Conservation (phyloP, 495 filamentous ascomycete species). For the Penicillium manginii region DNA sequence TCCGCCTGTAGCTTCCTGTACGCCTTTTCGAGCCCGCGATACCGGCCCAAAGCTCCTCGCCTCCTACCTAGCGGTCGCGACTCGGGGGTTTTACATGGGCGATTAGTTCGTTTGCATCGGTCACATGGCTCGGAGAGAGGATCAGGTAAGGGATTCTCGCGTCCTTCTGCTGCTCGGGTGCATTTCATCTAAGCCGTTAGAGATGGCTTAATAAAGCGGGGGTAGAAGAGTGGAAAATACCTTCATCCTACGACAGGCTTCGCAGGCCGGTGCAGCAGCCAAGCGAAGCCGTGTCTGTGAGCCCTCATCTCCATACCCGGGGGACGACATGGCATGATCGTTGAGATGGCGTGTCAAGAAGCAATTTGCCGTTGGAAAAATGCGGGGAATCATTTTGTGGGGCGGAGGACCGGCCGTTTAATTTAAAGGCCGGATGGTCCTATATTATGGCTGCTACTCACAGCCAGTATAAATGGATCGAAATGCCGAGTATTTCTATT, state of each 20-base stretch:
- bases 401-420: conserved; percentile 15
- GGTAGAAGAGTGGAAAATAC: background rate
- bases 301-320: background rate
- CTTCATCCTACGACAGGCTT: conserved; percentile 24
- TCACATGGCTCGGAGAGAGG: conserved; percentile 18
- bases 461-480: too few relatives aligned
- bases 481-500: too few relatives aligned
- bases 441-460: too few relatives aligned
- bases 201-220: background rate
- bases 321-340: background rate
- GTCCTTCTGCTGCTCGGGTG: conserved; percentile 14
- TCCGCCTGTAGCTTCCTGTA: conserved; percentile 29
- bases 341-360: background rate
- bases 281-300: background rate
- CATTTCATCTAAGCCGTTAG: conserved; percentile 28
- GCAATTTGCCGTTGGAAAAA: background rate
- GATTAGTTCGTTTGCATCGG: conserved; percentile 27
- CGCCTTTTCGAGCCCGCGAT: conserved; percentile 32
- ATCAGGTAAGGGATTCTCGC: background rate
- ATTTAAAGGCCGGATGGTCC: conserved; percentile 11
- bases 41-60: conserved; percentile 27
- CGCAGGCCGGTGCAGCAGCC: conserved; percentile 11
- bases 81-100: conserved; percentile 25
- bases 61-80: conserved; percentile 26
- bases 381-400: conserved; percentile 1